Evolutionary conservation across 2,329 filamentous ascomycete species (phyloP).

Genomic region (Coleophoma eucalyptorum): DNA sequence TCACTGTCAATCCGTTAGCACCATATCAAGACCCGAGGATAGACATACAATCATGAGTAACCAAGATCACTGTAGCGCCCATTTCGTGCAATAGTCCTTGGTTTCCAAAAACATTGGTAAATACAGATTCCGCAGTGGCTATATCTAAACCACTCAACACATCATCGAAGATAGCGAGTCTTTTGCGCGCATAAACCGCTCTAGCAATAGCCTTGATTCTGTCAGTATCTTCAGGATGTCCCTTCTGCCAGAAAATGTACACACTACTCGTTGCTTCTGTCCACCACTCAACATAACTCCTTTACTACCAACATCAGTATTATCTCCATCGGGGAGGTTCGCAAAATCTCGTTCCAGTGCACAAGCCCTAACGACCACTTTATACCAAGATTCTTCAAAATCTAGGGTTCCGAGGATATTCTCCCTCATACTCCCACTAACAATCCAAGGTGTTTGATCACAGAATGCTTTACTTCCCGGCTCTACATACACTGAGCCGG

Average conservation of each 20-base stretch:
- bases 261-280: background rate
- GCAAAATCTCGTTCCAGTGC: conserved; percentile 12
- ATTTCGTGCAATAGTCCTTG: conserved; percentile 16
- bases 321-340: conserved; percentile 18
- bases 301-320: background rate
- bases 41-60: conserved; percentile 25
- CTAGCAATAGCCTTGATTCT: conserved; percentile 49
- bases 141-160: conserved; percentile 24
- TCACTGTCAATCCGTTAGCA: background rate
- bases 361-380: conserved; percentile 12
- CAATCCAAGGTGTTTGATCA: conserved; percentile 17
- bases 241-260: background rate
- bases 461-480: conserved; percentile 14
- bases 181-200: conserved; percentile 30
- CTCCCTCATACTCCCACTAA: conserved; percentile 7
- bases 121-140: conserved; percentile 17
- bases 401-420: conserved; percentile 6
- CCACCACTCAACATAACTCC: background rate
- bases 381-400: conserved; percentile 10
- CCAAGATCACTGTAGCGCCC: conserved; percentile 31
- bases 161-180: conserved; percentile 23
- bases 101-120: conserved; percentile 13
- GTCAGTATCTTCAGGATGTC: no score
- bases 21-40: no score
- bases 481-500: conserved; percentile 12